phyloP scores from a whole-genome alignment of 768 basidiomycete genomes.

The Russula olivacea region DNA sequence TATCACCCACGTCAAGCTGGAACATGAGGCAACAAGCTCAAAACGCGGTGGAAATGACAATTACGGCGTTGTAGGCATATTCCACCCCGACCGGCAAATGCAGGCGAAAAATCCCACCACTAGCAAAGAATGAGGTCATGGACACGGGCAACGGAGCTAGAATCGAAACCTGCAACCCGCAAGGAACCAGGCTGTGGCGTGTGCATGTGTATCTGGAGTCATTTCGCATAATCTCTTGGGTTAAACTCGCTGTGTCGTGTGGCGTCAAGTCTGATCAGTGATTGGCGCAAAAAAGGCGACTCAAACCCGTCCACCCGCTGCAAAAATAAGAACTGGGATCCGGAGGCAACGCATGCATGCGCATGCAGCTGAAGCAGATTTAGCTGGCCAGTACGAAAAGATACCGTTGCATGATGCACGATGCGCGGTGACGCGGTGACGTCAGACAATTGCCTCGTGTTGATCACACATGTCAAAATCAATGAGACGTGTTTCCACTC shows the following conservation, averaged over 20 bases:
- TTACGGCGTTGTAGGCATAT: not conserved
- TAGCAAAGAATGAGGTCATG: not conserved
- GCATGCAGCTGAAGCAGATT: not conserved
- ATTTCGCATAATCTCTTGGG: not conserved
- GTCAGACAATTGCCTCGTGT: slow-evolving; percentile 10
- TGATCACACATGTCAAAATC: not conserved
- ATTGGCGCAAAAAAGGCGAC: not conserved
- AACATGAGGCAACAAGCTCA: slow-evolving; percentile 11
- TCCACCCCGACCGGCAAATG: not conserved
- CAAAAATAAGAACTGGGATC: not conserved
- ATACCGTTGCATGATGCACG: not conserved
- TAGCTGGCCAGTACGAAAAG: not conserved
- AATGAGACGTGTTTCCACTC: not conserved
- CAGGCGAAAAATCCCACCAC: not conserved
- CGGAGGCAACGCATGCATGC: not conserved
- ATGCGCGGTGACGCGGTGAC: slow-evolving; percentile 7
- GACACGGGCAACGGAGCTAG: not conserved
- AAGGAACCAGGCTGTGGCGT: not conserved
- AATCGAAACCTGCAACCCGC: not conserved
- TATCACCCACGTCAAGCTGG: slow-evolving; percentile 6
- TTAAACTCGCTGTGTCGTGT: not conserved
- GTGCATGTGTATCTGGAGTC: not conserved
- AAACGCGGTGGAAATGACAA: slow-evolving; percentile 1
- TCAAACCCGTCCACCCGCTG: not conserved
- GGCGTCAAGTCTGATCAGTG: not conserved